Percentiles rank a stretch among this genome's conserved stretches.
Conservation (phyloP, 352 stramenopile species). For the Globisporangium apiculatum region DNA sequence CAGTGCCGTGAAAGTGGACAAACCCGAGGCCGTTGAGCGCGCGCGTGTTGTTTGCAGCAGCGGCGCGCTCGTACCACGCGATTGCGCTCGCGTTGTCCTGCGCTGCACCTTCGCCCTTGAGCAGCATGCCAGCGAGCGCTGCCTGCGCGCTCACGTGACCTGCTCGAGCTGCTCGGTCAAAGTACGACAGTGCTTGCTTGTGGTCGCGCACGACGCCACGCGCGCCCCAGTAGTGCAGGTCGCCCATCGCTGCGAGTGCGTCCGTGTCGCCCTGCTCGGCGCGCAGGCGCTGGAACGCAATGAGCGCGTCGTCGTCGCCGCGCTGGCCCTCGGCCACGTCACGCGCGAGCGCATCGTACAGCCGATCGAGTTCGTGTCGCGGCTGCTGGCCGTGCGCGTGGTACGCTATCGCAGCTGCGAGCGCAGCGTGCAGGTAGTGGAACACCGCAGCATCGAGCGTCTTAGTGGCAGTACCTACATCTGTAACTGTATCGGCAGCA, state of each 20-base stretch:
- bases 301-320: constrained; percentile 81
- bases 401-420: constrained; percentile 35
- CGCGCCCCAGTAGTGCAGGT: constrained; percentile 87
- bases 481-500: background rate
- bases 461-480: no score
- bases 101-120: constrained; percentile 76
- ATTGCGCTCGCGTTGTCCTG: constrained; percentile 74
- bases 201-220: constrained; percentile 72
- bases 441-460: constrained; percentile 34
- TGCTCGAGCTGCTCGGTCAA: constrained; percentile 47
- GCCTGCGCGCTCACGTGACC: constrained; percentile 53
- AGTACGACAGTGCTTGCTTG: constrained; percentile 62
- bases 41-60: constrained; percentile 55
- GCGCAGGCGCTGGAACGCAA: constrained; percentile 78
- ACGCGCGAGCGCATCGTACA: constrained; percentile 52
- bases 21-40: constrained; percentile 88
- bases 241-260: constrained; percentile 79
- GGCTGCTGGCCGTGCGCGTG: constrained; percentile 72
- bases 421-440: constrained; percentile 56
- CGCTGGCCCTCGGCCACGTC: constrained; percentile 46
- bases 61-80: constrained; percentile 69
- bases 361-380: constrained; percentile 63
- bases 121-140: constrained; percentile 76
- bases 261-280: constrained; percentile 72
- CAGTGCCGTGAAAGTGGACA: constrained; percentile 79